These are phyloP conservation scores for Rubroshorea leprosula DNA, from an alignment of 345 rosid species.

Conservation along the genomic window DNA sequence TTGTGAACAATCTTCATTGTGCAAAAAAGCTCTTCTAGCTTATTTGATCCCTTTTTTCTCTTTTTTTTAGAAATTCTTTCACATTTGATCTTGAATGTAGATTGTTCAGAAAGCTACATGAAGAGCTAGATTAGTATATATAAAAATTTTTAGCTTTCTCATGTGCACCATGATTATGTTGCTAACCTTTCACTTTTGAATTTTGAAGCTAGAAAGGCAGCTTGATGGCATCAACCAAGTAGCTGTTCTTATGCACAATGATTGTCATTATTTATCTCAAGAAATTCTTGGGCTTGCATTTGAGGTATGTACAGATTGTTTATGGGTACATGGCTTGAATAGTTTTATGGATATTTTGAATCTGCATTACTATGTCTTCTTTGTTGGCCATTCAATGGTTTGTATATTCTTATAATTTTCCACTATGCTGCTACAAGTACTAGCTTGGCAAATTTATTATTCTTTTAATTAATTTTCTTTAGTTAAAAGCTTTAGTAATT, in stretches of 20 bases:
- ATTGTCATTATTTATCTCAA: conserved; percentile 77
- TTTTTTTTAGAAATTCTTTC: too few relatives aligned
- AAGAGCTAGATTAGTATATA: background rate
- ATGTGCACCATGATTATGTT: conserved; percentile 9
- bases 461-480: conserved; percentile 11
- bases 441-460: background rate
- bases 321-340: too few relatives aligned
- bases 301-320: conserved; percentile 49
- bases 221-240: conserved; percentile 85
- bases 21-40: background rate
- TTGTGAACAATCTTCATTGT: background rate
- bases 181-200: conserved; percentile 29
- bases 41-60: too few relatives aligned
- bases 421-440: background rate
- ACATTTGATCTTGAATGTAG: background rate
- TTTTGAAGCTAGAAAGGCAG: conserved; percentile 90
- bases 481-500: background rate
- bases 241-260: conserved; percentile 90
- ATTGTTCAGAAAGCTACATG: background rate
- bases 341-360: too few relatives aligned
- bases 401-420: too few relatives aligned
- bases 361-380: too few relatives aligned
- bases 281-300: conserved; percentile 91
- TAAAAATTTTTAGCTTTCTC: conserved; percentile 1
- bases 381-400: too few relatives aligned